Base-by-base conservation (phyloP, 73 alveolate genomes). In the Paramecium sexaurelia region DNA sequence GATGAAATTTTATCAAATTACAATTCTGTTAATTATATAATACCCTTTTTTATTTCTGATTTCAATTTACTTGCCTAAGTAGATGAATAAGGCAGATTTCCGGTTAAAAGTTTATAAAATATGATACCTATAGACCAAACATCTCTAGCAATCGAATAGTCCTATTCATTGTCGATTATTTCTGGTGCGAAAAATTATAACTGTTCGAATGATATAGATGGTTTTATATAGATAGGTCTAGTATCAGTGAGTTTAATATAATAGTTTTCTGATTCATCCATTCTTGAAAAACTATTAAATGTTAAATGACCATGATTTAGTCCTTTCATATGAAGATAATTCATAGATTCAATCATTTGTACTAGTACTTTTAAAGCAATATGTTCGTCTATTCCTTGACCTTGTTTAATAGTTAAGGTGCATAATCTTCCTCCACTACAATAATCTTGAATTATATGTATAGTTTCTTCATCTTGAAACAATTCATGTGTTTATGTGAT, bases 271-370 rank as follows among this genome's bases (percentile, higher is more conserved):
- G 83, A 61, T 29, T 61, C 83, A 26, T 61, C 83, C 0, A 6
- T 61, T 61, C 43, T 61, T 61, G 8, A 26, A 4, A 61, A 61
- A 29, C 83, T 61, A 1, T 32, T 61, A 29, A 22, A 61, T 29
- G 83, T 61, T 8, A 61, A 61, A 61, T 61, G 83, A 61, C 83
- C 83, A 61, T 61, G 83, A 61, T 26, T 61, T 0, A 29, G 26
- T 61, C 43, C 43, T 29, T 61, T 61, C 3, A 3, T 5, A 6
- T 61, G 83, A 0, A 61, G 39, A 32, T 61, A 61, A 32, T 61
- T 61, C 27, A 61, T 0, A 3, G 47, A 26, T 32, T 61, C 83
- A 22, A 61, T 61, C 83, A 61, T 61, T 11, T 61, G 13, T 26
- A 61, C 15, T 26, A 61, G n/a, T 5, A 61, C 7, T 61, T 61